Evolutionary conservation across 2,329 filamentous ascomycete species (phyloP).

Genomic region (Colletotrichum gloeosporioides): DNA sequence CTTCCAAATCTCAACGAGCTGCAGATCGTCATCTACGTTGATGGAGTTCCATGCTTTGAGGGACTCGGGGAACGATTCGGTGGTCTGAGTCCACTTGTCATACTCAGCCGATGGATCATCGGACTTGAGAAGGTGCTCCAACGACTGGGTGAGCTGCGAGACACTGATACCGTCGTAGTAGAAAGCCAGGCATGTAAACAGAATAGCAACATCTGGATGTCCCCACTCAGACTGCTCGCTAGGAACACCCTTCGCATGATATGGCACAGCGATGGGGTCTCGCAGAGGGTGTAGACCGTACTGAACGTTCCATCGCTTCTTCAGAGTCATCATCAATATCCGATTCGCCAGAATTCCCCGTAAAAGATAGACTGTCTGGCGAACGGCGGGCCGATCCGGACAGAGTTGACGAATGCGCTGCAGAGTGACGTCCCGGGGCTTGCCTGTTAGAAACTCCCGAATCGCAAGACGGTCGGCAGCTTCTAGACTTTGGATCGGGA

Average conservation of each 20-base stretch:
- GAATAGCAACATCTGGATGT: conserved; percentile 70
- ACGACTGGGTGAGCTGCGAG: conserved; percentile 51
- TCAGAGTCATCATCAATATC: conserved; percentile 63
- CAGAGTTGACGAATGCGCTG: conserved; percentile 32
- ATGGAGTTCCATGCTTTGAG: conserved; percentile 60
- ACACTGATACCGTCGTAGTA: conserved; percentile 66
- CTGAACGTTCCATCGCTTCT: conserved; percentile 71
- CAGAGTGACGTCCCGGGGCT: conserved; percentile 23
- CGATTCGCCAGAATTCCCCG: conserved; percentile 67
- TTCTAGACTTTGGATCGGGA: conserved; percentile 34
- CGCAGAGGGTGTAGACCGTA: conserved; percentile 64
- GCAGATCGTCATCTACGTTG: conserved; percentile 62
- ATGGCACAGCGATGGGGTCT: conserved; percentile 70
- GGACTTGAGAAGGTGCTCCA: conserved; percentile 57
- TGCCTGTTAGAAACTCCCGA: conserved; percentile 27
- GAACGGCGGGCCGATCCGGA: conserved; percentile 33
- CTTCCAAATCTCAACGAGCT: conserved; percentile 56
- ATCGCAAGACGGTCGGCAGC: conserved; percentile 31
- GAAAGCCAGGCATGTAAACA: conserved; percentile 69
- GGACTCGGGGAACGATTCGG: conserved; percentile 45
- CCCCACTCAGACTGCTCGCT: conserved; percentile 69
- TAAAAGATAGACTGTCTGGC: conserved; percentile 55
- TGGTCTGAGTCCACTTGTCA: conserved; percentile 49
- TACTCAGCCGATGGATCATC: conserved; percentile 65
- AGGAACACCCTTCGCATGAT: conserved; percentile 68